Evolutionary conservation across 306 rosid species (phyloP).

Genomic region (Pyrus betulifolia): DNA sequence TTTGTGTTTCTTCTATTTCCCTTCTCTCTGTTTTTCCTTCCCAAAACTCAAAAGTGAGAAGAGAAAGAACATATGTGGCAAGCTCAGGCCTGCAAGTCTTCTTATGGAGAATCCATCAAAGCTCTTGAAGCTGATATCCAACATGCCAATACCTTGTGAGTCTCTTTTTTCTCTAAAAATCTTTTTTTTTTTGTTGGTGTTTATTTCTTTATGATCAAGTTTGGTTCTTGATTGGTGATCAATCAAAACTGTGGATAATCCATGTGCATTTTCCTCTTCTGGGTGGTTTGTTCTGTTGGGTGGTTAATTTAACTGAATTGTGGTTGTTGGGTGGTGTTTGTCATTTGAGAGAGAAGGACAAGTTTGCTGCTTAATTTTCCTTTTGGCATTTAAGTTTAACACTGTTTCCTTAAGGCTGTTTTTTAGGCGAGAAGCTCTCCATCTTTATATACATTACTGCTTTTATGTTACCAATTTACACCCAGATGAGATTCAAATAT

Average conservation of each 20-base stretch:
- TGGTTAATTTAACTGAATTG: neutral
- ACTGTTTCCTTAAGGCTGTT: neutral
- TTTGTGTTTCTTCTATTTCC: neutral
- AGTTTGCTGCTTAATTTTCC: neutral
- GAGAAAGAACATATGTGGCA: constrained; percentile 41
- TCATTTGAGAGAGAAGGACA: constrained; percentile 8
- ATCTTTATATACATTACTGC: neutral
- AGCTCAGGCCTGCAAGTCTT: constrained; percentile 29
- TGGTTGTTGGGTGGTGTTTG: constrained; percentile 11
- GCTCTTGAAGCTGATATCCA: constrained; percentile 66
- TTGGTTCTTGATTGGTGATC: neutral
- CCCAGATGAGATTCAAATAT: neutral
- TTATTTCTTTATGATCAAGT: neutral
- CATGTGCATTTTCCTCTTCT: constrained; percentile 9
- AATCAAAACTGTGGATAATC: neutral
- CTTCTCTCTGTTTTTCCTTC: neutral
- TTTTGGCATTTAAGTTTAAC: neutral
- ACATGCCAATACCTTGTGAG: constrained; percentile 67
- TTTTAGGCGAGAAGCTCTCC: neutral
- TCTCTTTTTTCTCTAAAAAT: neutral
- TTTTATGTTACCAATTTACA: neutral
- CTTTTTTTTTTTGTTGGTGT: too few species aligned
- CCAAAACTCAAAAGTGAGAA: neutral
- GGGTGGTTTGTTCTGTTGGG: constrained; percentile 14
- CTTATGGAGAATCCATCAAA: constrained; percentile 52